phyloP scores from a whole-genome alignment of 2,329 filamentous ascomycete species.

The Teratosphaeria zuluensis region DNA sequence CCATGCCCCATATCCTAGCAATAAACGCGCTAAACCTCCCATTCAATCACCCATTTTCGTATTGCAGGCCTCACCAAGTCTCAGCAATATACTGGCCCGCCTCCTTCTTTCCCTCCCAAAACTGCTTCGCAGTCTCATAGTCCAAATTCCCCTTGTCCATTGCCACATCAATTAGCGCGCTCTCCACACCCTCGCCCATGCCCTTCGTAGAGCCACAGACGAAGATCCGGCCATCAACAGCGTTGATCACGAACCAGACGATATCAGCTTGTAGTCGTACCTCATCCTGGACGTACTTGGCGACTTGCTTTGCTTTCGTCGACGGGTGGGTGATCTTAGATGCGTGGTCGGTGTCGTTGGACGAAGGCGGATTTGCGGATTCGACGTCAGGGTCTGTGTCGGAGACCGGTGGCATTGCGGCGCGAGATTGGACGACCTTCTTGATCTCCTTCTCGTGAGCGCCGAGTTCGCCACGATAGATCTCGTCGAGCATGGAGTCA shows the following conservation, averaged over 20 bases:
- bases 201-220: constrained; percentile 92
- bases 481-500: constrained; percentile 89
- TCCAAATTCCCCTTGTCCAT: constrained; percentile 87
- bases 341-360: background rate
- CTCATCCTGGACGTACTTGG: constrained; percentile 93
- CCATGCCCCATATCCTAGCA: background rate
- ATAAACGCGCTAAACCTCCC: background rate
- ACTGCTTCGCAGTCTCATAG: constrained; percentile 68
- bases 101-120: constrained; percentile 87
- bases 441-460: constrained; percentile 61
- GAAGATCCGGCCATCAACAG: constrained; percentile 90
- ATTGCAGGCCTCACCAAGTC: constrained; percentile 19
- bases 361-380: background rate
- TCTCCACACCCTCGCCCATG: constrained; percentile 95
- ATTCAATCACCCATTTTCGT: background rate
- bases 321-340: background rate
- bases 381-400: constrained; percentile 19
- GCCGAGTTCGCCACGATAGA: constrained; percentile 94
- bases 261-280: constrained; percentile 83
- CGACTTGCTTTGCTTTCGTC: constrained; percentile 52
- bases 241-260: constrained; percentile 97
- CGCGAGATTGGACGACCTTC: constrained; percentile 40
- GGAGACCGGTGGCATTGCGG: constrained; percentile 16
- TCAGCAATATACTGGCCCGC: constrained; percentile 90
- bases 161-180: constrained; percentile 76